A percentile compares a stretch with the other conserved stretches of the same genome.
These are phyloP conservation scores for Colletotrichum sp. DNA, from an alignment of 2,329 filamentous ascomycete species.

Conservation along the genomic window DNA sequence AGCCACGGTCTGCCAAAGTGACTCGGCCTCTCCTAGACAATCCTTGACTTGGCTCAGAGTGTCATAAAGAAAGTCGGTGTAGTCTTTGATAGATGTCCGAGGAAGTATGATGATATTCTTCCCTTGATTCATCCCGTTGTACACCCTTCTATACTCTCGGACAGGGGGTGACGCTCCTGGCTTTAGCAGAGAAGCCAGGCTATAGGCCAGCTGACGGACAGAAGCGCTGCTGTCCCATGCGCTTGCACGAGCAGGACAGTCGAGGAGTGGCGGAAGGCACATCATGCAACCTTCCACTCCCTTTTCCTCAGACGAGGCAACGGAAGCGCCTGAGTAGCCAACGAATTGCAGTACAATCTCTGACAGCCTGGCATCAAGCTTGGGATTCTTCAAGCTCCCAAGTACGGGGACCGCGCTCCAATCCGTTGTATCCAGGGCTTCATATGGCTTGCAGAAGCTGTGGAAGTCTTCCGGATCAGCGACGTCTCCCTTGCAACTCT, in stretches of 20 bases:
- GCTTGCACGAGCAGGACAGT: conserved; percentile 58
- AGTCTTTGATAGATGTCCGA: conserved; percentile 1
- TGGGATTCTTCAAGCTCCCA: not conserved
- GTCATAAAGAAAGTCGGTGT: conserved; percentile 8
- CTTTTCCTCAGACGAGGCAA: conserved; percentile 30
- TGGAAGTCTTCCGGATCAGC: conserved; percentile 28
- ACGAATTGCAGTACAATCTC: conserved; percentile 40
- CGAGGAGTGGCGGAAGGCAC: conserved; percentile 70
- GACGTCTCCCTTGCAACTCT: conserved; percentile 6
- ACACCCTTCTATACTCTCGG: conserved; percentile 42
- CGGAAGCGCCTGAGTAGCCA: conserved; percentile 33
- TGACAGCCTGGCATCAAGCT: conserved; percentile 42
- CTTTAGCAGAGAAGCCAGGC: conserved; percentile 34
- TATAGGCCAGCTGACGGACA: conserved; percentile 61
- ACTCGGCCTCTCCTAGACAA: conserved; percentile 23
- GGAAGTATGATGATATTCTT: conserved; percentile 10
- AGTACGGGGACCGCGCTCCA: conserved; percentile 9
- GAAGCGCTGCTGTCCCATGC: conserved; percentile 60
- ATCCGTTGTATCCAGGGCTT: conserved; percentile 7
- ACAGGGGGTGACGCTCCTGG: conserved; percentile 24
- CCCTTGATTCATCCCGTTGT: conserved; percentile 8
- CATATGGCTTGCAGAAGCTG: conserved; percentile 37
- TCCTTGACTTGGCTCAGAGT: conserved; percentile 27
- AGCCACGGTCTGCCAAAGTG: conserved; percentile 7
- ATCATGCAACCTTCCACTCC: conserved; percentile 43